Conservation (phyloP, 768 basidiomycete genomes). For the Cubamyces sp. region DNA sequence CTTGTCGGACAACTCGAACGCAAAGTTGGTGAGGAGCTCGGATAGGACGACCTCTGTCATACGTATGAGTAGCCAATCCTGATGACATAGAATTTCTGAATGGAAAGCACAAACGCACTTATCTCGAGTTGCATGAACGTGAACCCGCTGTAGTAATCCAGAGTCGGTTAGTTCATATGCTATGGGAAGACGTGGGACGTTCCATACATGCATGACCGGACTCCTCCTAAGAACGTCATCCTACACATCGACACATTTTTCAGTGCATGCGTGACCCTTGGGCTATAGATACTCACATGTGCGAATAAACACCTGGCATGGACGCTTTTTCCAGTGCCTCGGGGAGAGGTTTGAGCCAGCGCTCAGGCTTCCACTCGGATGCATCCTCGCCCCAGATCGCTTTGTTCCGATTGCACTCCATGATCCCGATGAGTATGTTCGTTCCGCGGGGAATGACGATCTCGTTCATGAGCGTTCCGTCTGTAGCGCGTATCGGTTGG, state of each 20-base stretch:
- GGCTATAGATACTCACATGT: constrained; percentile 20
- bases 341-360: constrained; percentile 53
- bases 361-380: constrained; percentile 60
- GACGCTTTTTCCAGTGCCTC: constrained; percentile 21
- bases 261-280: background rate
- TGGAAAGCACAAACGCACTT: constrained; percentile 25
- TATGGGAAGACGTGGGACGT: too few relatives aligned
- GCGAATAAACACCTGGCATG: constrained; percentile 31
- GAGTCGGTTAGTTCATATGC: background rate
- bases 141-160: constrained; percentile 24
- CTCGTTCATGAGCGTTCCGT: constrained; percentile 44
- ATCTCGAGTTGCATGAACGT: constrained; percentile 33
- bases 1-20: constrained; percentile 30
- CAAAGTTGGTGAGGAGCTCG: constrained; percentile 33
- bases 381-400: constrained; percentile 65
- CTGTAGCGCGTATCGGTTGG: constrained; percentile 46
- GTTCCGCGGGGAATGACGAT: constrained; percentile 55
- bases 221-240: constrained; percentile 14
- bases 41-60: constrained; percentile 35
- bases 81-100: too few relatives aligned
- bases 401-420: constrained; percentile 52
- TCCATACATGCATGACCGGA: constrained; percentile 14
- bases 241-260: background rate
- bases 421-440: constrained; percentile 46
- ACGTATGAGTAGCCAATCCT: background rate